Base-by-base conservation (phyloP, 768 basidiomycete species). In the Trichaptum fuscoviolaceum region DNA sequence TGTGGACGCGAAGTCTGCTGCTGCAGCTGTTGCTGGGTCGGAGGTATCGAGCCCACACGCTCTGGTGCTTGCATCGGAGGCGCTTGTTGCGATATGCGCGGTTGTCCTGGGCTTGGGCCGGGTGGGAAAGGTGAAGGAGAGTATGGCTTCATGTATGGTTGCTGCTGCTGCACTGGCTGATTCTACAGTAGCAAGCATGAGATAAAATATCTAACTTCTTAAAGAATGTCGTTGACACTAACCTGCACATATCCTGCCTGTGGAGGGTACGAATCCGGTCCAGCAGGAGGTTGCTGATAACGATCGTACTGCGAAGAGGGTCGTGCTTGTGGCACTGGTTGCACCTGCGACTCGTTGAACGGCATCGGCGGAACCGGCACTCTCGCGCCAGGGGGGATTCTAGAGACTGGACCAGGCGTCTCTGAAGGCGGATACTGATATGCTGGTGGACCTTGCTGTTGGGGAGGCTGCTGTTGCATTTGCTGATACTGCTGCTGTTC, bases 341-440 rank as follows among this genome's bases (percentile, higher is more conserved):
- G 24, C 23, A 23, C 59, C 24, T 52, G 42, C 12, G 59, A 18
- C 23, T 61, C 59, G 59, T 25, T 25, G 15, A 25, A 57, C 82
- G 81, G 69, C 82, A 85, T 42, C 34, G 83, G 80, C 35, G 82
- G 79, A 36, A 79, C 72, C 62, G 80, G 81, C 27, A 77, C 75
- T 66, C 81, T 78, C 10, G 78, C 80, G 17, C 78, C 80, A 57
- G 80, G 74, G n/a, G 83, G 80, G 3, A 78, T 81, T 58, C 80
- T 77, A 63, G 71, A 71, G 30, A 67, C 70, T 64, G 77, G 75
- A 63, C 78, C 77, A n/a, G 30, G 52, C n/a, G 52, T 57, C 52
- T 66, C 64, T 58, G 59, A 35, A 12, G 65, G 70, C 18, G 70
- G 75, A 35, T 72, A 75, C 64, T 68, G 67, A 26, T 69, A 69